A percentile compares a stretch with the other conserved stretches of the same genome.
Conservation (phyloP, 1,139 yeast genomes). For the Debaryomyces coudertii region DNA sequence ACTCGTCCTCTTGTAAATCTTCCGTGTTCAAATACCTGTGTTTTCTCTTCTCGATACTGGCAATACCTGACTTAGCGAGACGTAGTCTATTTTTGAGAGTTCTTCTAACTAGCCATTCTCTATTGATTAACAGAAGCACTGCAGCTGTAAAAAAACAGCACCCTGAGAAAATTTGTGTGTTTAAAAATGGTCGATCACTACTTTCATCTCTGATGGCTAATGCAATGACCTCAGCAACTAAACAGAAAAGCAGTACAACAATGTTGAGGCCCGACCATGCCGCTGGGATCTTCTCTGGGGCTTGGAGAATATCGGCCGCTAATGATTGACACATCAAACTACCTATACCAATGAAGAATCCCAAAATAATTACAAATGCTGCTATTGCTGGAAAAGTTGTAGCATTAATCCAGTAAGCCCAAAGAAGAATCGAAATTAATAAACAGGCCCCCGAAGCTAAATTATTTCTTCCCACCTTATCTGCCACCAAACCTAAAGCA, state of each 20-base stretch:
- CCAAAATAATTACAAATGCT: slow-evolving; percentile 56
- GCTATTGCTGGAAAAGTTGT: slow-evolving; percentile 52
- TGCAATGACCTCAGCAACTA: slow-evolving; percentile 56
- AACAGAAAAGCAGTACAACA: slow-evolving; percentile 44
- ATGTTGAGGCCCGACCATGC: slow-evolving; percentile 64
- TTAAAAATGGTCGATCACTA: slow-evolving; percentile 49
- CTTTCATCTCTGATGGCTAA: slow-evolving; percentile 39
- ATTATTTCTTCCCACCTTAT: slow-evolving; percentile 60
- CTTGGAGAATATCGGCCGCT: slow-evolving; percentile 56
- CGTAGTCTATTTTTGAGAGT: slow-evolving; percentile 18
- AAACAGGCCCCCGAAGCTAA: slow-evolving; percentile 40
- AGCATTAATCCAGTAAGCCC: slow-evolving; percentile 61
- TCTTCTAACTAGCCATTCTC: slow-evolving; percentile 35
- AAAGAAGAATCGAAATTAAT: slow-evolving; percentile 37
- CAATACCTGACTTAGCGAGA: slow-evolving; percentile 13
- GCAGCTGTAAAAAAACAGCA: slow-evolving; percentile 40
- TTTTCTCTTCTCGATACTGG: slow-evolving; percentile 13
- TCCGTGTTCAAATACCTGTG: slow-evolving; percentile 18
- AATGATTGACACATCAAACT: slow-evolving; percentile 64
- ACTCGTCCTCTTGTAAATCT: slow-evolving; percentile 13
- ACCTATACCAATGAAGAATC: slow-evolving; percentile 63
- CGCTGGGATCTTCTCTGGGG: slow-evolving; percentile 52
- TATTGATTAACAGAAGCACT: slow-evolving; percentile 31
- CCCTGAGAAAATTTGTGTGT: slow-evolving; percentile 66
- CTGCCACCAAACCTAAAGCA: slow-evolving; percentile 58